Evolutionary conservation across 75 land plant genomes (phyloP).

Genomic region (Picea glauca): DNA sequence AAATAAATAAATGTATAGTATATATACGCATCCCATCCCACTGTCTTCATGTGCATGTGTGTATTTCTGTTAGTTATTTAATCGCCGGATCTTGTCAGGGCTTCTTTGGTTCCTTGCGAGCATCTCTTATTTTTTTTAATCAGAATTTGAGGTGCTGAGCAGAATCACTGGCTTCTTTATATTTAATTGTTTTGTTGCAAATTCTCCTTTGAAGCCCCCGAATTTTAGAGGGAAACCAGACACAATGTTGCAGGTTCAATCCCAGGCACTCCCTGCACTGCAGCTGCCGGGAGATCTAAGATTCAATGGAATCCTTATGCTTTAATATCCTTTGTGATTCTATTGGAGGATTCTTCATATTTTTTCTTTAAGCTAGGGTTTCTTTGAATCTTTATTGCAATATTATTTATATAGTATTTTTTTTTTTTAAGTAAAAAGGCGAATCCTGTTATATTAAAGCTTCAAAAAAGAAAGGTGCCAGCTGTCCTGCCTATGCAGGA

Average conservation of each 20-base stretch:
- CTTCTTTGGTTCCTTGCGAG: background rate
- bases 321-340: too few species aligned
- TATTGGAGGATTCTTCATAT: too few species aligned
- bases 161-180: background rate
- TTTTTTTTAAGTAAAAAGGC: too few species aligned
- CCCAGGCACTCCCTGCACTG: background rate
- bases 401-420: too few species aligned
- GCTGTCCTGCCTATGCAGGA: too few species aligned
- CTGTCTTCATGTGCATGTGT: background rate
- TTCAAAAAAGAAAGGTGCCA: too few species aligned
- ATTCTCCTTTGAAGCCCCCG: background rate
- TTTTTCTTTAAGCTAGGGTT: too few species aligned
- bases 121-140: conserved; percentile 5
- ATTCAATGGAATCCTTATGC: too few species aligned
- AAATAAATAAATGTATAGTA: too few species aligned
- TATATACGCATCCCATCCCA: too few species aligned
- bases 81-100: background rate
- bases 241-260: conserved; percentile 20
- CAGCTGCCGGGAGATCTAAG: background rate
- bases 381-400: too few species aligned
- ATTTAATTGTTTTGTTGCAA: background rate
- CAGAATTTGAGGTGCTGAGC: background rate
- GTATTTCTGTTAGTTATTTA: background rate
- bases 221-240: background rate
- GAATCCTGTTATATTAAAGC: too few species aligned